These are phyloP conservation scores for Cladosporium sp. DNA, from an alignment of 2,329 filamentous ascomycete genomes.

Conservation along the genomic window DNA sequence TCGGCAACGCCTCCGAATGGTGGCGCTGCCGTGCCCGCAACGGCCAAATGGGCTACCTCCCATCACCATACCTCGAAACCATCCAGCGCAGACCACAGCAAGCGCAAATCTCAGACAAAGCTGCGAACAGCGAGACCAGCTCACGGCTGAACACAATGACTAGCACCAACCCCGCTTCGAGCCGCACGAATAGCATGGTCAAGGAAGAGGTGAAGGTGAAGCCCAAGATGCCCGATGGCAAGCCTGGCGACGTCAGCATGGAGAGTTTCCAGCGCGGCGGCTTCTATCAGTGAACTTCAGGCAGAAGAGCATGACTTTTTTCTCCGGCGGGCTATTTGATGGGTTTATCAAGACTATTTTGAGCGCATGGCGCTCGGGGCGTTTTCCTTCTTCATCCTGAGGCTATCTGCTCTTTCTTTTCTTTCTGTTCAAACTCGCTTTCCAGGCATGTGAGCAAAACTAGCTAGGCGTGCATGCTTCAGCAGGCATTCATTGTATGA, in stretches of 20 bases:
- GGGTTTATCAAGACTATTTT: background rate
- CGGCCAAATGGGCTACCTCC: constrained; percentile 87
- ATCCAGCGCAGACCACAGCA: constrained; percentile 61
- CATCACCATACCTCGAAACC: constrained; percentile 82
- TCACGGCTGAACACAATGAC: constrained; percentile 61
- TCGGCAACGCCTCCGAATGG: constrained; percentile 93
- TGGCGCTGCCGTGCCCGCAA: constrained; percentile 93
- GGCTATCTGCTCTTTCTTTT: background rate
- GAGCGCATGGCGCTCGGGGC: background rate
- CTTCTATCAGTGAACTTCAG: constrained; percentile 60
- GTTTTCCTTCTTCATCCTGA: background rate
- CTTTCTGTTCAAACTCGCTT: background rate
- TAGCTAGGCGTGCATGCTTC: background rate
- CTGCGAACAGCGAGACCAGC: constrained; percentile 45
- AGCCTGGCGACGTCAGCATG: constrained; percentile 64
- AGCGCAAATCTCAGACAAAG: constrained; percentile 48
- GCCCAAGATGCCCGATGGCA: constrained; percentile 49
- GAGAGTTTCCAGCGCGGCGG: constrained; percentile 73
- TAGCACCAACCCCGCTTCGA: constrained; percentile 40
- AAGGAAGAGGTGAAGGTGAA: constrained; percentile 38
- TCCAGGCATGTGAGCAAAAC: background rate
- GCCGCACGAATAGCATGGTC: constrained; percentile 48
- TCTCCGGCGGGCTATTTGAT: background rate
- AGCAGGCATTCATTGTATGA: too few species aligned
- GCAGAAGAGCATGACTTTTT: background rate